Base-by-base conservation (phyloP, 2,329 filamentous ascomycete species). In the Mollisia scopiformis region DNA sequence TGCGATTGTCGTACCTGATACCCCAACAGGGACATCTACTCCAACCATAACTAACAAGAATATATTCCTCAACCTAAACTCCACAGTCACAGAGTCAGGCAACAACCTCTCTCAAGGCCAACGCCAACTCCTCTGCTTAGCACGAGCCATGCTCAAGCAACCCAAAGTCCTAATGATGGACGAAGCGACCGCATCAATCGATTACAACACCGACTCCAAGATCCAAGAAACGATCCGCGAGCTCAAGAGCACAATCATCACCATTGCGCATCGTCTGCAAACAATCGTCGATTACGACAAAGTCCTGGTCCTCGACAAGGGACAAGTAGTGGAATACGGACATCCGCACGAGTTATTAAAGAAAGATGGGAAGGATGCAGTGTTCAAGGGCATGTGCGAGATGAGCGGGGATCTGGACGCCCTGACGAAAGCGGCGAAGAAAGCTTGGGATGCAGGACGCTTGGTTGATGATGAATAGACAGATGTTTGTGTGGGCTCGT, bases 201-300 rank as follows among this genome's bases (percentile, higher is more conserved):
- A 99, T 78, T 98, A 98, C 76, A 90, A 88, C 5, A 99, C 95
- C 1, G 95, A 99, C 72, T 84, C 89, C 53, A 97, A 97, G 79
- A 98, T 99, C 68, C 95, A 99, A 77, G 92, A 92, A 70, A 98
- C 95, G 0, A 93, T 99, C 63, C 89, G 93, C n/a, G 91, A 97
- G 75, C 84, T 98, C 69, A 90, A 88, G 66, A 92, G 93, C 75
- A 99, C 95, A 0, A 97, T 96, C 62, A 91, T 98, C 73, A 98
- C 95, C 0, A 98, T 99, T 71, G 95, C 95, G 0, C 95, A 99
- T 77, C 87, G 95, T 19, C 81, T 99, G 66, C 93, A 97, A 74
- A 99, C 95, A 0, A 98, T 99, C 75, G 93, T 95, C 28, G 95
- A 99, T 74, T 99, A 98, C 72, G 95, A 99, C 78, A 97, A 96